Base-by-base conservation (phyloP, 176 grass and related monocot genomes). In the Aegilops bicornis region DNA sequence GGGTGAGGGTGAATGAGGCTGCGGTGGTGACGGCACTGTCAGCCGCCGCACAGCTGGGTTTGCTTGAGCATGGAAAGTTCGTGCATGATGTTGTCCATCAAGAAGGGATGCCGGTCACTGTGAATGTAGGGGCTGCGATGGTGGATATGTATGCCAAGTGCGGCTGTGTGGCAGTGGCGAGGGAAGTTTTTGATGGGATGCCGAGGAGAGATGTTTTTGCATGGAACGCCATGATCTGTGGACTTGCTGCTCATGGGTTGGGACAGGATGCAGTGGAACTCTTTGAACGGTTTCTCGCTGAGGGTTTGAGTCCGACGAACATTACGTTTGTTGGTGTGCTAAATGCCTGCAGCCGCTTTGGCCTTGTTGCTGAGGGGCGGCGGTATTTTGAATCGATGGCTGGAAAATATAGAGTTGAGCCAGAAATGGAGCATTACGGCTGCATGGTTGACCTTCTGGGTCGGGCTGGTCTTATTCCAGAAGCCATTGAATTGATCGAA, bases 101-200 rank as follows among this genome's bases (percentile, higher is more conserved):
- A 4, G 27, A 36, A 67, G 63, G 63, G 24, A 81, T 87, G n/a
- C 50, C 60, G 1, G 35, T 84, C 39, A 87, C 80, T 59, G 11
- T 72, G 23, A 84, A 89, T 37, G 3, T 95, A 37, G 88, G 86
- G 33, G 82, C 88, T 10, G 86, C 86, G 0, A 69, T 95, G 31
- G 83, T 95, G 20, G 93, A 95, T 83, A 95, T 95, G 93, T 95
- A 95, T 82, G 87, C 90, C 11, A 95, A 95, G 69, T 95, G 90
- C 0, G 93, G 93, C 1, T 89, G 32, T 32, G 45, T 95, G n/a
- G 80, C 40, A 6, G 50, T 43, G 8, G 89, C 93, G 0, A 90
- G 76, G 58, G 76, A 89, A 56, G 86, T 90, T 61, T 92, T 95
- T 11, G 70, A 92, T 66, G 80, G 73, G 24, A 86, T 95, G 90